These are phyloP conservation scores for Globisporangium paddicum DNA, from an alignment of 352 stramenopile genomes.

Conservation along the genomic window DNA sequence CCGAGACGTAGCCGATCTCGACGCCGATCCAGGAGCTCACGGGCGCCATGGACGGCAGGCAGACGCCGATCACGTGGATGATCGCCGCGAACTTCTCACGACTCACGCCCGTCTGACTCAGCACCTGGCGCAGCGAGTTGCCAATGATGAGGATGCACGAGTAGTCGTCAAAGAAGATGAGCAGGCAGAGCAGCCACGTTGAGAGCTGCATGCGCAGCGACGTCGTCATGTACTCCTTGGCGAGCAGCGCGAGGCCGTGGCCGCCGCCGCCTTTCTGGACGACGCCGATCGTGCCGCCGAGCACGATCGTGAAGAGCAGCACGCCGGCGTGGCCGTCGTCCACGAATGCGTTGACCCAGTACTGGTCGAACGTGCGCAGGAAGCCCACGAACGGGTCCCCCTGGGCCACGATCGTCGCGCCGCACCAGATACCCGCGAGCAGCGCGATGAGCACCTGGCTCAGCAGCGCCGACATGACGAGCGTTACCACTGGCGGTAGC, in stretches of 20 bases:
- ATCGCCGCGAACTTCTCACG: conserved; percentile 88
- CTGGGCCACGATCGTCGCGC: conserved; percentile 75
- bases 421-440: conserved; percentile 84
- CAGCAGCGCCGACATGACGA: conserved; percentile 66
- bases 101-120: conserved; percentile 80
- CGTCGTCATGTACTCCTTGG: conserved; percentile 80
- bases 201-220: conserved; percentile 81
- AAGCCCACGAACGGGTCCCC: conserved; percentile 75
- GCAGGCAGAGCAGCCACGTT: conserved; percentile 75
- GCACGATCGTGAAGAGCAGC: conserved; percentile 86
- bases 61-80: conserved; percentile 86
- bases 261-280: conserved; percentile 87
- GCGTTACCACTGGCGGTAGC: conserved; percentile 66
- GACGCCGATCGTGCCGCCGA: conserved; percentile 85
- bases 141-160: conserved; percentile 90
- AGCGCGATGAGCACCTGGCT: conserved; percentile 81
- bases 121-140: conserved; percentile 77
- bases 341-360: conserved; percentile 84
- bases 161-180: conserved; percentile 93
- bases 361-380: conserved; percentile 82
- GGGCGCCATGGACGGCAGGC: conserved; percentile 83
- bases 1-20: conserved; percentile 85
- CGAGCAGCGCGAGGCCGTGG: conserved; percentile 74
- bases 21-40: conserved; percentile 89
- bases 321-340: conserved; percentile 79